These are phyloP conservation scores for Hirsutella thompsonii DNA, from an alignment of 2,329 filamentous ascomycete species.

Conservation along the genomic window DNA sequence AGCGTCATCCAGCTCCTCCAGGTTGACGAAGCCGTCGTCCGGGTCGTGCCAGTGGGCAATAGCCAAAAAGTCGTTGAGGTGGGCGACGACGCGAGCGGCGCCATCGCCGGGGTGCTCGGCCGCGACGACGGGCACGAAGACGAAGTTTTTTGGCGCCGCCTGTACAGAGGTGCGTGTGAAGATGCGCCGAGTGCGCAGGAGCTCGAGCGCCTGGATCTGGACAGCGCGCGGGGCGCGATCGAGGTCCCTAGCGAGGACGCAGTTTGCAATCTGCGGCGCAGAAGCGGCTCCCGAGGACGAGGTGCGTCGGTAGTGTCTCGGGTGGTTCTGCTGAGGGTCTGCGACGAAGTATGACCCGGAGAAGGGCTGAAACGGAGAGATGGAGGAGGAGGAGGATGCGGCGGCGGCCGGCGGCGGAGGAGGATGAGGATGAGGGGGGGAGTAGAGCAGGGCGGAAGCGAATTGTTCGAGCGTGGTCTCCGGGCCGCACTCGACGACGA, in stretches of 20 bases:
- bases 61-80: constrained; percentile 73
- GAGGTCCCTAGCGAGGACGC: constrained; percentile 72
- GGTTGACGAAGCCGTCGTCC: constrained; percentile 58
- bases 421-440: background rate
- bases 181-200: constrained; percentile 68
- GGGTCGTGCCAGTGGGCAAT: constrained; percentile 76
- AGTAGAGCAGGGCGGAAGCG: constrained; percentile 51
- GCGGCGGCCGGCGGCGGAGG: too few species aligned
- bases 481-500: constrained; percentile 58
- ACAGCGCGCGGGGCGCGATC: constrained; percentile 60
- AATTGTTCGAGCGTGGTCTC: constrained; percentile 74
- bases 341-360: constrained; percentile 18
- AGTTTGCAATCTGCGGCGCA: constrained; percentile 52
- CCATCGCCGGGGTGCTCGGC: constrained; percentile 32
- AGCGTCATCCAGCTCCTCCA: constrained; percentile 46
- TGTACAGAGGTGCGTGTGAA: constrained; percentile 65
- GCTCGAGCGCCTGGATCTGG: constrained; percentile 68
- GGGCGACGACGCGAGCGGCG: constrained; percentile 34
- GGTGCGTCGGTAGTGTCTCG: constrained; percentile 9
- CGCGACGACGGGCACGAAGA: constrained; percentile 63
- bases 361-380: constrained; percentile 11
- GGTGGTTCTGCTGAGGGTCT: constrained; percentile 8
- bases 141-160: constrained; percentile 61
- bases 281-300: constrained; percentile 15
- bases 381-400: background rate